Evolutionary conservation across 2,329 filamentous ascomycete species (phyloP).

Genomic region (Claviceps lovelessii): DNA sequence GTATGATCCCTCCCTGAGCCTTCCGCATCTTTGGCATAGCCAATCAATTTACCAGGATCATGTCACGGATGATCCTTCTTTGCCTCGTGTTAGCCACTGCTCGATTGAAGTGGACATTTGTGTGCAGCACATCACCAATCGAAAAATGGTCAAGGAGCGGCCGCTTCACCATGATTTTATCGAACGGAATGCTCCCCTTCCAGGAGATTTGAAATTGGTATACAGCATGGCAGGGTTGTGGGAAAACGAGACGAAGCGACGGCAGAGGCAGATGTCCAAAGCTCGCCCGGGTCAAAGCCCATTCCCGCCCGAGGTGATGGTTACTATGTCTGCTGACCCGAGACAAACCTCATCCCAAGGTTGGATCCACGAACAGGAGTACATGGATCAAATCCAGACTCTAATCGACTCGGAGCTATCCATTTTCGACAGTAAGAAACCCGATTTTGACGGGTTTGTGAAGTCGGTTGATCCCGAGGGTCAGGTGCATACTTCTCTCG

Average conservation of each 20-base stretch:
- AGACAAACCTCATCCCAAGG: conserved; percentile 57
- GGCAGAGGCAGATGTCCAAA: conserved; percentile 57
- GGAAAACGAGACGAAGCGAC: conserved; percentile 72
- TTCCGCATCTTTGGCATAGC: conserved; percentile 65
- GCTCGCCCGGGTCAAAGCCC: conserved; percentile 53
- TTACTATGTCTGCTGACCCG: conserved; percentile 78
- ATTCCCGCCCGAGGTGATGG: conserved; percentile 65
- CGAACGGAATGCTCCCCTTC: conserved; percentile 51
- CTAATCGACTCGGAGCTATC: conserved; percentile 51
- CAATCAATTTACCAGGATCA: conserved; percentile 43
- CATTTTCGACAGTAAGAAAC: conserved; percentile 21
- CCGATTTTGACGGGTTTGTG: conserved; percentile 54
- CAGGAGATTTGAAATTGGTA: conserved; percentile 64
- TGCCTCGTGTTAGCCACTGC: conserved; percentile 75
- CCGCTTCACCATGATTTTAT: conserved; percentile 75
- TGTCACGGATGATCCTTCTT: conserved; percentile 40
- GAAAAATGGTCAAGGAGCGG: conserved; percentile 60
- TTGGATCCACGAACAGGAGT: conserved; percentile 90
- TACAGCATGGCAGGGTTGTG: conserved; percentile 89
- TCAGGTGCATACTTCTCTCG: conserved; percentile 57
- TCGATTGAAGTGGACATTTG: conserved; percentile 80
- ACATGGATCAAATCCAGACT: conserved; percentile 46
- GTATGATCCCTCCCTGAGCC: conserved; percentile 44
- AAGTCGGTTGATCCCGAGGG: conserved; percentile 36
- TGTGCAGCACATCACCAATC: conserved; percentile 76